Base-by-base conservation (phyloP, 305 asterid genomes). In the Stenogyne calaminthoides region DNA sequence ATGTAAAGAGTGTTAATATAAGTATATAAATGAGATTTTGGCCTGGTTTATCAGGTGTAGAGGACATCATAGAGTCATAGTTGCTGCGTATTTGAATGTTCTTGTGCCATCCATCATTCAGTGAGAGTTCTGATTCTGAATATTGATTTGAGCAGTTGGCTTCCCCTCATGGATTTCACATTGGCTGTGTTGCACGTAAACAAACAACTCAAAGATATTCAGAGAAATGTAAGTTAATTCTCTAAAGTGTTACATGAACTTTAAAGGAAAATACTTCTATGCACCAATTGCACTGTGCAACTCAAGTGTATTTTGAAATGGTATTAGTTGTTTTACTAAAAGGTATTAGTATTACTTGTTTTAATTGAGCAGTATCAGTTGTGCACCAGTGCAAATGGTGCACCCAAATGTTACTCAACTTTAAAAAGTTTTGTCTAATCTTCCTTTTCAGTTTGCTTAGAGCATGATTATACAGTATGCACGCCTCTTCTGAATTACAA, bases 201-300 rank as follows among this genome's bases (percentile, higher is more conserved):
- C 85, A 72, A 76, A 64, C 77, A 29, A 37, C 54, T 72, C 79
- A 76, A 82, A 82, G 85, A 76, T 75, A 39, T 70, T 64, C 84
- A 46, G 77, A 44, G 49, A 79, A 49, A 64, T 73, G 97, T 91
- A 87, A 88, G 96, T 82, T 46, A 39, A 64, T 64, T 70, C 42
- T 47, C 69, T 70, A 6, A 9, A 54, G n/a, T 32, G 66, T 64
- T 47, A 8, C 7, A 37, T 56, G 49, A 66, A 44, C 14, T 55
- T 72, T 29, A 32, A 32, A 32, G 36, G 36, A 32, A 32, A 32
- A 32, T 32, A 32, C 6, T 32, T 32, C 0, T 32, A 32, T 32
- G 6, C 36, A 32, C 36, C 36, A 32, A 32, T 4, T 32, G 34
- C 34, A 29, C 2, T 29, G 36, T 32, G 36, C 36, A 32, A 32